A percentile compares a stretch with the other conserved stretches of the same genome.
phyloP scores from a whole-genome alignment of 2,329 filamentous ascomycete species.

The Fusarium chaquense region DNA sequence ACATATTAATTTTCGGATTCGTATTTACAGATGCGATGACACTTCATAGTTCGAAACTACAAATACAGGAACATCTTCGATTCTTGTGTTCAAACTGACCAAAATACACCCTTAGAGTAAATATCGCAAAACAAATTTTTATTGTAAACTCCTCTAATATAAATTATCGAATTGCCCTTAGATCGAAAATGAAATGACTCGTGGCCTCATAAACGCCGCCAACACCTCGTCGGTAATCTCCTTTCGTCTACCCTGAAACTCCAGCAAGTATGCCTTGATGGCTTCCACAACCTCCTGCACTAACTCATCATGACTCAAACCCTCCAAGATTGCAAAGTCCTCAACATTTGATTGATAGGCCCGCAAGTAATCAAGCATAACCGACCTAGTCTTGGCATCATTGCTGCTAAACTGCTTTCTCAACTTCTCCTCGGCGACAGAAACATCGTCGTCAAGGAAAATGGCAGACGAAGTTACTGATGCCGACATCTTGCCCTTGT shows the following conservation, averaged over 20 bases:
- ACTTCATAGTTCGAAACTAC: background rate
- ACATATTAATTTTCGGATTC: background rate
- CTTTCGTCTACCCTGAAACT: constrained; percentile 2
- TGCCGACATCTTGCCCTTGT: constrained; percentile 1
- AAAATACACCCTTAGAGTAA: too few species aligned
- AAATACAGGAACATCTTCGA: too few species aligned
- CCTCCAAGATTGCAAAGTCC: background rate
- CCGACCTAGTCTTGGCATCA: background rate
- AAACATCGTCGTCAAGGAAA: background rate
- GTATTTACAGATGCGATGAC: background rate
- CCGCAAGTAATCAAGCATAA: constrained; percentile 6
- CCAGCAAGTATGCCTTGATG: constrained; percentile 5
- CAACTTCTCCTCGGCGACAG: constrained; percentile 3
- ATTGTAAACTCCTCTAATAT: background rate
- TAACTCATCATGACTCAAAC: background rate
- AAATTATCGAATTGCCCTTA: background rate
- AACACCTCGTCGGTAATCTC: constrained; percentile 3
- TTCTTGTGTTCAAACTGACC: too few species aligned
- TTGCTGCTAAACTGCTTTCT: constrained; percentile 3
- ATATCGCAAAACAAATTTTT: background rate
- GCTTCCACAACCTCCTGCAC: constrained; percentile 1
- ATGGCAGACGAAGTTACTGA: constrained; percentile 8
- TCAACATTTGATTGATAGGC: background rate
- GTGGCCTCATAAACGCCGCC: constrained; percentile 8
- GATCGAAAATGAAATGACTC: background rate